phyloP scores from a whole-genome alignment of 1,284 basidiomycete genomes.

The Ceratobasidium sp. region DNA sequence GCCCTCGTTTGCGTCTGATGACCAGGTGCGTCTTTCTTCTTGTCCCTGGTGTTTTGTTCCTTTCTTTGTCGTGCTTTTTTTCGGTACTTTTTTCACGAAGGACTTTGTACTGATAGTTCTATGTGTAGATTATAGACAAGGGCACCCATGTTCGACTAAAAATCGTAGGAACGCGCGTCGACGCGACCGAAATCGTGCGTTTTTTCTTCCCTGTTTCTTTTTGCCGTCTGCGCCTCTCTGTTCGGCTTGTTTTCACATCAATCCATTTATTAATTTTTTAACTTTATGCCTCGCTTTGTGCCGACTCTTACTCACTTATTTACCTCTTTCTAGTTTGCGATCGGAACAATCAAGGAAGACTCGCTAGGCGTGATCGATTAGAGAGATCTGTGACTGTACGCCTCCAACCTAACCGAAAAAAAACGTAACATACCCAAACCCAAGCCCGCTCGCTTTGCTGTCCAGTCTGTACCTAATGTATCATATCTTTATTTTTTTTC shows the following conservation, averaged over 20 bases:
- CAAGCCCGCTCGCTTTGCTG: too few relatives aligned
- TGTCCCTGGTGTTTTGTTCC: too few relatives aligned
- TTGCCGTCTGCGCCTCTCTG: too few relatives aligned
- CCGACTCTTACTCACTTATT: neutral
- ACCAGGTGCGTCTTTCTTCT: constrained; percentile 65
- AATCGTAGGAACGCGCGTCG: constrained; percentile 95
- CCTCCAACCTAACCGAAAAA: neutral
- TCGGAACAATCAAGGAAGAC: constrained; percentile 94
- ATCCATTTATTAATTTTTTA: neutral
- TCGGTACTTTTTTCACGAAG: neutral
- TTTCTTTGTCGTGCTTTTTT: constrained; percentile 13
- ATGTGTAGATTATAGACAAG: constrained; percentile 85
- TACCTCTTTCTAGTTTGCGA: constrained; percentile 72
- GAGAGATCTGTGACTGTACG: neutral
- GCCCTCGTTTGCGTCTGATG: constrained; percentile 87
- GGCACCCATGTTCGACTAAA: constrained; percentile 92
- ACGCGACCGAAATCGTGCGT: constrained; percentile 95
- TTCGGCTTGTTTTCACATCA: neutral
- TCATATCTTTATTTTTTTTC: constrained; percentile 5
- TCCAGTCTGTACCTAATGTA: constrained; percentile 4
- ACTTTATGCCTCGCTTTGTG: neutral
- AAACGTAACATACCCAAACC: too few relatives aligned
- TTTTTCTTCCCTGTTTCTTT: neutral
- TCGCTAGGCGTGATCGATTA: constrained; percentile 85
- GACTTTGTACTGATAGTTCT: constrained; percentile 35